A percentile compares a stretch with the other conserved stretches of the same genome.
phyloP scores from a whole-genome alignment of 208 protist genomes.

The Acanthamoeba sp. region DNA sequence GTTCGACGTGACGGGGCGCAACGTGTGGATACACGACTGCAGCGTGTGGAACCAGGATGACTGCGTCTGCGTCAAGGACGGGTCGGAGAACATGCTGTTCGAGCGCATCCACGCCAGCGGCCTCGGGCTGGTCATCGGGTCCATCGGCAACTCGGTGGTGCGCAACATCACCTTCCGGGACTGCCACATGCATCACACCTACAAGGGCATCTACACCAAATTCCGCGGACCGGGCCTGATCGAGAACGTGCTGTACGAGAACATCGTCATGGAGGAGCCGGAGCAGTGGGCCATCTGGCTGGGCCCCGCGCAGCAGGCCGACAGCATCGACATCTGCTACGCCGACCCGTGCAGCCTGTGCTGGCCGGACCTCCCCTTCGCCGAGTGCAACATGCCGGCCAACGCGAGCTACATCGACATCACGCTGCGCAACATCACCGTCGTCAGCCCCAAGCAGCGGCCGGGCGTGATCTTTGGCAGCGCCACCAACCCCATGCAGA shows the following conservation, averaged over 20 bases:
- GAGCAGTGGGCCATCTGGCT: slow-evolving; percentile 86
- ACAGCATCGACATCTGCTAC: slow-evolving; percentile 79
- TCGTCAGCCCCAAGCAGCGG: slow-evolving; percentile 63
- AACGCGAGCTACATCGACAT: slow-evolving; percentile 80
- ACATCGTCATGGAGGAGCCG: slow-evolving; percentile 85
- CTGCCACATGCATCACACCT: slow-evolving; percentile 83
- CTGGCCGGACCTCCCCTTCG: slow-evolving; percentile 62
- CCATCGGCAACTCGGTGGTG: slow-evolving; percentile 81
- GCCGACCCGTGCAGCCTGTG: slow-evolving; percentile 77
- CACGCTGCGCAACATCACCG: slow-evolving; percentile 77
- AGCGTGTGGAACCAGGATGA: slow-evolving; percentile 88
- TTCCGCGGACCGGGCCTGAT: slow-evolving; percentile 74
- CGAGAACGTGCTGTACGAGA: slow-evolving; percentile 84
- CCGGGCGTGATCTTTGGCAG: slow-evolving; percentile 84
- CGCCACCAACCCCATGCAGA: slow-evolving; percentile 81
- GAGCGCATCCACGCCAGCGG: slow-evolving; percentile 85
- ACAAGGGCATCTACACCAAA: slow-evolving; percentile 89
- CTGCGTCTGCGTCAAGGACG: slow-evolving; percentile 86
- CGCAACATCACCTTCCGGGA: slow-evolving; percentile 89
- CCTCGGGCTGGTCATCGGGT: slow-evolving; percentile 87
- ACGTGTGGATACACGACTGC: slow-evolving; percentile 88
- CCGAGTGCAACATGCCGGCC: slow-evolving; percentile 79
- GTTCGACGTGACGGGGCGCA: slow-evolving; percentile 86
- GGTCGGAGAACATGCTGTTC: slow-evolving; percentile 87
- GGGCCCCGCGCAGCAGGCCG: slow-evolving; percentile 86